Percentiles rank a stretch among this genome's conserved stretches.
phyloP scores from a whole-genome alignment of 495 filamentous ascomycete species.

The Neurospora sp. region DNA sequence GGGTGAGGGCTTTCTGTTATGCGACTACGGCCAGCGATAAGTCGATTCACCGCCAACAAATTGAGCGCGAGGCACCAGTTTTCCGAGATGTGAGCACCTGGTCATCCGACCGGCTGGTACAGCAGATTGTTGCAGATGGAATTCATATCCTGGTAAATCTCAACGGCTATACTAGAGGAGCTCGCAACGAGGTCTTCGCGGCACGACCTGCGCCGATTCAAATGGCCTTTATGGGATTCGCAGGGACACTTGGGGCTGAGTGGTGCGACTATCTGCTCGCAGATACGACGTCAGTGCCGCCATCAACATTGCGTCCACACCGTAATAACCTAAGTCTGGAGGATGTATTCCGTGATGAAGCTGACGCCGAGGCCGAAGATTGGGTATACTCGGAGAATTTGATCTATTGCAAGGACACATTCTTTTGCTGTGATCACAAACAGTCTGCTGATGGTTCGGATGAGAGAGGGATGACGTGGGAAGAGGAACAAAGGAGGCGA shows the following conservation, averaged over 20 bases:
- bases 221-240: conserved; percentile 99
- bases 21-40: conserved; percentile 91
- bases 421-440: conserved; percentile 97
- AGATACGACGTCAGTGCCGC: conserved; percentile 78
- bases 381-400: conserved; percentile 99
- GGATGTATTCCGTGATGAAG: conserved; percentile 61
- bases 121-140: conserved; percentile 82
- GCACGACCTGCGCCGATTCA: conserved; percentile 91
- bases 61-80: conserved; percentile 86
- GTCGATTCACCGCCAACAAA: conserved; percentile 86
- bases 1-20: conserved; percentile 84
- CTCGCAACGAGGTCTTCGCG: conserved; percentile 96
- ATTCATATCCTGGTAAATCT: conserved; percentile 97
- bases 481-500: conserved; percentile 69
- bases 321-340: conserved; percentile 62
- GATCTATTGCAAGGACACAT: conserved; percentile 87
- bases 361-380: conserved; percentile 50
- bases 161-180: conserved; percentile 94
- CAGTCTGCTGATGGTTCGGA: conserved; percentile 78
- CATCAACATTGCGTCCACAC: conserved; percentile 67
- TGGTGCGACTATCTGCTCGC: conserved; percentile 98
- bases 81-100: conserved; percentile 85
- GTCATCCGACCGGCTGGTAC: conserved; percentile 75
- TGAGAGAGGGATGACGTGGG: conserved; percentile 62
- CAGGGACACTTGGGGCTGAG: conserved; percentile 89